Evolutionary conservation across 805 yeast genomes (phyloP), one percentile per base, ranked within the genome.

Genomic region (Wickerhamiella parazyma): DNA sequence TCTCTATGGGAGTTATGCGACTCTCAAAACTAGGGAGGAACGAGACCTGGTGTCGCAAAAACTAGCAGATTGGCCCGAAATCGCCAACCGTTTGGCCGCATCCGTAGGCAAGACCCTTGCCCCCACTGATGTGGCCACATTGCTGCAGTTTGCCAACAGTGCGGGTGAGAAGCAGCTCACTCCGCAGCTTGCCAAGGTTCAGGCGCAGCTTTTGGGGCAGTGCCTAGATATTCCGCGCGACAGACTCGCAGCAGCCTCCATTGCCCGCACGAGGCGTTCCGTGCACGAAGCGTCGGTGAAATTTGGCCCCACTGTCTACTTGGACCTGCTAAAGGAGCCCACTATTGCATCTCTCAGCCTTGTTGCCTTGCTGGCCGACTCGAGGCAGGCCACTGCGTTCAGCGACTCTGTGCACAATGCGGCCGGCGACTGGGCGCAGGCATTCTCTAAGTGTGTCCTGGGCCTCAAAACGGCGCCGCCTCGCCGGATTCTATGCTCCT

Each of bases 371-470:
- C 34, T 42, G 21, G 45, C 46, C n/a, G 44, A 35, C 8, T 41
- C 46, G 5, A 31, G 38, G 9, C 41, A 22, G 14, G 28, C 31
- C 6, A 22, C 43, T 7, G 42, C 48, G 6, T 24, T 34, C 33
- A 28, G 38, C 8, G 9, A 24, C 17, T 12, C 10, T 2, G 33
- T 19, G 19, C 18, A 36, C 10, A 17, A 20, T 1, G 31, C 38
- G 24, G 16, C 47, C 17, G 19, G 12, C 20, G 49, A 49, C 1
- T 45, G 59, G 16, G 48, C 44, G 26, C 43, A 52, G 17, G 46
- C 53, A 10, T 65, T 56, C 49, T 42, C 46, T n/a, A 47, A 49
- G n/a, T 49, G 46, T 6, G 54, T 63, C n/a, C 51, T 66, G 6
- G 57, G 52, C 3, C 48, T 59, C 5, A 60, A 60, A 45, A 45